Evolutionary conservation across 2,329 filamentous ascomycete species (phyloP).

Genomic region (Claviceps africana): DNA sequence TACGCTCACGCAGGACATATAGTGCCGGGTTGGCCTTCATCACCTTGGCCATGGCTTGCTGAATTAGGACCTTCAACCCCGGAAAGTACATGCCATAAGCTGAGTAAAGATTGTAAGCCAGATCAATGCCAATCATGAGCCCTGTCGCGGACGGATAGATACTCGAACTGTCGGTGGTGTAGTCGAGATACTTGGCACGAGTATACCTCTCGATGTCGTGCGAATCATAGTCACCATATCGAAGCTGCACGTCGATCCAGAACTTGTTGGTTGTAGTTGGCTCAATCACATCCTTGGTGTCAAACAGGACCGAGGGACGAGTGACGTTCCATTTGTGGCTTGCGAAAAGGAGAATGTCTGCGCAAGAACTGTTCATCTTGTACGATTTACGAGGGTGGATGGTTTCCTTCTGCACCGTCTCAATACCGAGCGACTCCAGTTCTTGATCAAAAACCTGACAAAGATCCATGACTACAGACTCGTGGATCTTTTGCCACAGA

Average conservation of each 20-base stretch:
- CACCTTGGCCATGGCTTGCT: constrained; percentile 98
- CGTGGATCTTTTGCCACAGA: constrained; percentile 99
- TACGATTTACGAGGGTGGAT: constrained; percentile 98
- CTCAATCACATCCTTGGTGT: constrained; percentile 92
- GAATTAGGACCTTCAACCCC: constrained; percentile 83
- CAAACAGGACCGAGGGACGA: constrained; percentile 79
- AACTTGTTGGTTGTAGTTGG: constrained; percentile 96
- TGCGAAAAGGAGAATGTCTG: constrained; percentile 90
- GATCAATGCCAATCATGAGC: constrained; percentile 92
- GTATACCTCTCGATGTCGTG: constrained; percentile 98
- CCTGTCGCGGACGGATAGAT: constrained; percentile 96
- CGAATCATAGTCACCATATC: constrained; percentile 96
- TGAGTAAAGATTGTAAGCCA: constrained; percentile 96
- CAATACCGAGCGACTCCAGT: constrained; percentile 85
- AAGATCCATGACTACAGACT: constrained; percentile 96
- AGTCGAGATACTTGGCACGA: constrained; percentile 94
- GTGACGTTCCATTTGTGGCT: constrained; percentile 99
- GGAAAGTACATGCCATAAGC: constrained; percentile 99
- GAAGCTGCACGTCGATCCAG: constrained; percentile 92
- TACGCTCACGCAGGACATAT: constrained; percentile 93
- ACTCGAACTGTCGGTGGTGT: constrained; percentile 96
- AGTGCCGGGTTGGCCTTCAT: constrained; percentile 98
- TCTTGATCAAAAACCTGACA: constrained; percentile 98
- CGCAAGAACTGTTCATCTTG: constrained; percentile 99
- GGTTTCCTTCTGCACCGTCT: constrained; percentile 96